Percentiles rank a stretch among this genome's conserved stretches.
Conservation (phyloP, 2,329 filamentous ascomycete genomes). For the Calonectria ilicicola region DNA sequence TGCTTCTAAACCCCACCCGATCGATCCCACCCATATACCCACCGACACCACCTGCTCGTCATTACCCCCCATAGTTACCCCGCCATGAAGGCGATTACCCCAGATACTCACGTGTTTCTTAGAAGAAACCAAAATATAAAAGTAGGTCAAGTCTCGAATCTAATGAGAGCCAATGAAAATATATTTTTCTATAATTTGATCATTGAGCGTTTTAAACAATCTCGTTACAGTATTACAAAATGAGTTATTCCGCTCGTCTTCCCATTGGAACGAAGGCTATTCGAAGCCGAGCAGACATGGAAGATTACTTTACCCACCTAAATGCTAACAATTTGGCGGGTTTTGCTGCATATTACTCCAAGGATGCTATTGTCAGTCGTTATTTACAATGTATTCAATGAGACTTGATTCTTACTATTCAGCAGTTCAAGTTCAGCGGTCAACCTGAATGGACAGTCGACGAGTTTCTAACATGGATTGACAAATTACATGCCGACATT, state of each 20-base stretch:
- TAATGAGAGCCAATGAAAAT: too few relatives aligned
- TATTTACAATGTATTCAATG: neutral
- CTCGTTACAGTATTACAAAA: neutral
- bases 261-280: neutral
- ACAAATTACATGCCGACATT: neutral
- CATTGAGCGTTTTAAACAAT: neutral
- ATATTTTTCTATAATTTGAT: too few relatives aligned
- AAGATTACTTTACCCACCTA: neutral
- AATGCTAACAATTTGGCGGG: neutral
- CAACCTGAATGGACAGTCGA: neutral
- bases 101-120: neutral
- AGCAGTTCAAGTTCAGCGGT: neutral
- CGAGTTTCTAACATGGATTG: neutral
- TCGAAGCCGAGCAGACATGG: neutral
- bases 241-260: neutral
- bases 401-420: neutral
- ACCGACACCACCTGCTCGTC: neutral
- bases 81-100: neutral
- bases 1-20: neutral
- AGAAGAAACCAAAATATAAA: too few relatives aligned
- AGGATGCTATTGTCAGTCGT: neutral
- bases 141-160: too few relatives aligned
- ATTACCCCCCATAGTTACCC: neutral
- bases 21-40: neutral
- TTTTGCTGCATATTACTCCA: neutral